phyloP scores from a whole-genome alignment of 129 eudicot genomes.

The Ambrosia trifida region DNA sequence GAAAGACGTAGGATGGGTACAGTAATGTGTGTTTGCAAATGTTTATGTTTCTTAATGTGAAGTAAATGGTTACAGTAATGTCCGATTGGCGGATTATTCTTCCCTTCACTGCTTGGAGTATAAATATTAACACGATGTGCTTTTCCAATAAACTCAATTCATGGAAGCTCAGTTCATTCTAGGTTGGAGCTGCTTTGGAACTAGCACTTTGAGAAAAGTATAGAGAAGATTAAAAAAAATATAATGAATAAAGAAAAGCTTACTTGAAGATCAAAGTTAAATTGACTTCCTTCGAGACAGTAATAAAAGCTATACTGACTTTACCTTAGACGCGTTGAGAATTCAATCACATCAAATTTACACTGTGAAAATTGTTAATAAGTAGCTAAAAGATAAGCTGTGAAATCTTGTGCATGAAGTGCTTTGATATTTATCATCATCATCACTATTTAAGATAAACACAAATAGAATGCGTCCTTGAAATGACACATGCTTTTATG shows the following conservation, averaged over 20 bases:
- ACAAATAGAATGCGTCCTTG: slow-evolving; percentile 1
- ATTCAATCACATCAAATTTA: slow-evolving; percentile 2
- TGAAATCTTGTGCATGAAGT: slow-evolving; percentile 6
- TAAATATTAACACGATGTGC: neutral
- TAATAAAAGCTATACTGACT: neutral
- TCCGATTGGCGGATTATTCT: slow-evolving; percentile 10
- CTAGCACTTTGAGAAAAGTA: neutral
- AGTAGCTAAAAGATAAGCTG: slow-evolving; percentile 12
- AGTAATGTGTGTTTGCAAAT: neutral
- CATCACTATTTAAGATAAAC: slow-evolving; percentile 2
- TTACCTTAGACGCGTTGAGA: neutral
- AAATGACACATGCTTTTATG: slow-evolving; percentile 28
- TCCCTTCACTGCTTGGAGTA: neutral
- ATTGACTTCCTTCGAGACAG: neutral
- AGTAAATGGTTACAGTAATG: neutral
- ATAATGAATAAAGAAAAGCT: neutral
- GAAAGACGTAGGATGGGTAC: neutral
- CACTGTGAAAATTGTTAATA: slow-evolving; percentile 12
- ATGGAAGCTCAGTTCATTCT: neutral
- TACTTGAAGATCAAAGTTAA: slow-evolving; percentile 14
- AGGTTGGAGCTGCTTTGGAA: neutral
- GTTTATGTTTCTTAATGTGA: neutral
- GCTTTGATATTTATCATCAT: slow-evolving; percentile 5
- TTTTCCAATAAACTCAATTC: slow-evolving; percentile 3
- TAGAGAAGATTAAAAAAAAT: neutral